These are phyloP conservation scores for Eucalyptus paniculata DNA, from an alignment of 345 rosid species.

Conservation along the genomic window DNA sequence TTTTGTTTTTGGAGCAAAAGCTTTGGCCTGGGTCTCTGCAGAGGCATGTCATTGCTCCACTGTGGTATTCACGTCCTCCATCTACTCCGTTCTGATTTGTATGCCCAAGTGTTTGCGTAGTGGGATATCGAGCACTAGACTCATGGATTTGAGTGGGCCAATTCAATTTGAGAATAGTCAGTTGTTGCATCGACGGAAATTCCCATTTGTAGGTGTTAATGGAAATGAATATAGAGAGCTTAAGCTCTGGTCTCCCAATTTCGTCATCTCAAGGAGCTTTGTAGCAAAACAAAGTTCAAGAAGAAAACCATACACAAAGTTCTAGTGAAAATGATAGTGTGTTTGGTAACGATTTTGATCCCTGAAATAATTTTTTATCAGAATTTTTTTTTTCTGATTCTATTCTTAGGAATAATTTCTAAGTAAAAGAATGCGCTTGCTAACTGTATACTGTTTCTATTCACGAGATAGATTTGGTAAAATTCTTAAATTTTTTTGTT, in stretches of 20 bases:
- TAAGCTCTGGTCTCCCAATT: conserved; percentile 22
- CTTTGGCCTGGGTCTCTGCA: no score
- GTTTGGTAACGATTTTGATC: fast-evolving
- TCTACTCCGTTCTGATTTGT: no score
- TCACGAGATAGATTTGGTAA: no score
- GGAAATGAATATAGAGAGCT: conserved; percentile 26
- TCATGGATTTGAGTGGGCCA: conserved; percentile 28
- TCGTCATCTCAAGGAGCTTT: conserved; percentile 5
- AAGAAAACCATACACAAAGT: neutral
- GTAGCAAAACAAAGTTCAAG: neutral
- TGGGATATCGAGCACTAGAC: conserved; percentile 1
- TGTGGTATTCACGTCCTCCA: no score
- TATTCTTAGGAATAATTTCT: no score
- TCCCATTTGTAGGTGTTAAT: conserved; percentile 17
- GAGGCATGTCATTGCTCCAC: no score
- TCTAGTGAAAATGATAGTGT: neutral
- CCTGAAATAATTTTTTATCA: no score
- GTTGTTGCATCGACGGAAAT: neutral
- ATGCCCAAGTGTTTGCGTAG: neutral
- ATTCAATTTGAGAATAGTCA: conserved; percentile 5
- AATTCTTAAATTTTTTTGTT: no score
- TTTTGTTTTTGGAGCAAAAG: no score
- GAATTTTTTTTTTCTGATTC: no score
- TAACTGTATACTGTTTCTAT: no score
- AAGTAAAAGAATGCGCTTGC: no score